Conservation (phyloP, 2,329 filamentous ascomycete species). For the Aspergillus sp. region DNA sequence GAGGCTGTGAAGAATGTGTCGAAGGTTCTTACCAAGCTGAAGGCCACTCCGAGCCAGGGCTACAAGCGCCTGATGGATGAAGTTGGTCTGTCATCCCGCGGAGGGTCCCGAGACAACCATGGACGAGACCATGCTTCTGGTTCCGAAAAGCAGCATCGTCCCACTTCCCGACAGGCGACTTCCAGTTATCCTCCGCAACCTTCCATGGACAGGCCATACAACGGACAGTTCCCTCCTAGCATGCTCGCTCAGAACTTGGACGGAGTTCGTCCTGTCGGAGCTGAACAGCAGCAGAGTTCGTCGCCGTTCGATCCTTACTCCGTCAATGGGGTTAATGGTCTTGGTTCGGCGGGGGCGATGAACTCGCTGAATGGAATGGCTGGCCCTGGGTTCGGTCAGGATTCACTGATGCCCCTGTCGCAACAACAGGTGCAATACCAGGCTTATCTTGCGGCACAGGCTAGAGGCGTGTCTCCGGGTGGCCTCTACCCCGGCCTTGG, state of each 20-base stretch:
- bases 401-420: constrained; percentile 39
- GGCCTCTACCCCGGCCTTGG: constrained; percentile 48
- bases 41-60: constrained; percentile 89
- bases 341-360: constrained; percentile 19
- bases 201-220: constrained; percentile 42
- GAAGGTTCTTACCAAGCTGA: constrained; percentile 81
- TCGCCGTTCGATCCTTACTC: constrained; percentile 39
- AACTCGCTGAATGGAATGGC: constrained; percentile 28
- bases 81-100: constrained; percentile 72
- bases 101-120: constrained; percentile 38
- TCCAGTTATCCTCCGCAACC: constrained; percentile 35
- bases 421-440: constrained; percentile 59
- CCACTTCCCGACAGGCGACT: constrained; percentile 40
- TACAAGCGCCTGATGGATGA: constrained; percentile 99
- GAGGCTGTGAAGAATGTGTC: constrained; percentile 92
- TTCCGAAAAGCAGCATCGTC: constrained; percentile 42
- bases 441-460: constrained; percentile 49
- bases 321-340: constrained; percentile 32
- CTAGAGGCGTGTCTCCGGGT: constrained; percentile 40
- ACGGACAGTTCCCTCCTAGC: constrained; percentile 36
- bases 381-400: constrained; percentile 35
- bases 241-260: constrained; percentile 36
- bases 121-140: constrained; percentile 36
- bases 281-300: constrained; percentile 33
- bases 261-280: constrained; percentile 30